These are phyloP conservation scores for Agrostemma githago DNA, from an alignment of 148 eudicot genomes.

Conservation along the genomic window DNA sequence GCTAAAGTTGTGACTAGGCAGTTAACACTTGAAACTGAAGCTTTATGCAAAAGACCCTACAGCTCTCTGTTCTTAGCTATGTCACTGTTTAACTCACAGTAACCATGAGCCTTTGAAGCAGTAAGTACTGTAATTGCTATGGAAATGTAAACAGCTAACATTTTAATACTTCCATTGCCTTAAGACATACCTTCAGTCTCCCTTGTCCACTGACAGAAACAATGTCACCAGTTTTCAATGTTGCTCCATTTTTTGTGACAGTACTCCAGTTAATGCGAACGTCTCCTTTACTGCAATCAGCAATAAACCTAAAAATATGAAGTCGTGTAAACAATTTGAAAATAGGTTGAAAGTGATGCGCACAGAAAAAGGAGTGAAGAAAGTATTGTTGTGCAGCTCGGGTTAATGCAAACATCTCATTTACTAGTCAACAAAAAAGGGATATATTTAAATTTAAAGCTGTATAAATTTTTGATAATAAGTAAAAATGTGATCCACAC, in stretches of 20 bases:
- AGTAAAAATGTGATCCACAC: too few species aligned
- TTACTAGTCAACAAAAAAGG: too few species aligned
- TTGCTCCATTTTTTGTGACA: constrained; percentile 62
- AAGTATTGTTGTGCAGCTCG: too few species aligned
- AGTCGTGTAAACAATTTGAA: neutral
- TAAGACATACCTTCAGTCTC: constrained; percentile 63
- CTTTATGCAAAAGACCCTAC: neutral
- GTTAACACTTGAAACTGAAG: neutral
- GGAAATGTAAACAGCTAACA: neutral
- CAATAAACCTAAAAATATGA: neutral
- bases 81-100: neutral
- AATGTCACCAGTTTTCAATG: constrained; percentile 61
- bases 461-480: too few species aligned
- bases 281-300: constrained; percentile 59
- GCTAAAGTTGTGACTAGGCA: neutral
- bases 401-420: too few species aligned
- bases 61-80: neutral
- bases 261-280: constrained; percentile 82
- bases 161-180: neutral
- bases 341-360: neutral
- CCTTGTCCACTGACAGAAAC: constrained; percentile 85
- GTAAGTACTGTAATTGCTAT: neutral
- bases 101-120: neutral
- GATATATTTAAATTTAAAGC: too few species aligned
- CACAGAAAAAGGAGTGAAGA: neutral